These are phyloP conservation scores for Scheffersomyces coipomensis DNA, from an alignment of 805 yeast species.

Conservation along the genomic window DNA sequence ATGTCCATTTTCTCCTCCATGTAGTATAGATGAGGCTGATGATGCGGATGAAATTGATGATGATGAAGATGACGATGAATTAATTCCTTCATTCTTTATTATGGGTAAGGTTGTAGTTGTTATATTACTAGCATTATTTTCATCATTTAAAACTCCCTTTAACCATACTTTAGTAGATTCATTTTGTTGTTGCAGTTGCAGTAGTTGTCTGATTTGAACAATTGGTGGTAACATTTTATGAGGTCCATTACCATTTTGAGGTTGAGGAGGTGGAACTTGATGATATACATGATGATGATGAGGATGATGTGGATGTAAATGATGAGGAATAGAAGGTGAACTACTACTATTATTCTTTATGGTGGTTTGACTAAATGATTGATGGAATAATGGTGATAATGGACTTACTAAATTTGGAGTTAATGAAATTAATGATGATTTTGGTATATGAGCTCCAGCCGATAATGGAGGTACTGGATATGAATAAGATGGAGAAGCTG, in stretches of 20 bases:
- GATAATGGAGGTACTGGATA: slow-evolving; percentile 7
- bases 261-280: slow-evolving; percentile 7
- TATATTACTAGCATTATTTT: slow-evolving; percentile 2
- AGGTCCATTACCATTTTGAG: slow-evolving; percentile 2
- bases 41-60: neutral
- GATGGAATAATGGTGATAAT: slow-evolving; percentile 40
- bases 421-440: slow-evolving; percentile 15
- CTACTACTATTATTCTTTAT: neutral
- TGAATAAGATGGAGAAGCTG: neutral
- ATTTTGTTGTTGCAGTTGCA: neutral
- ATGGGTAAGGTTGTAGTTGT: neutral
- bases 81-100: too few species aligned
- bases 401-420: slow-evolving; percentile 35
- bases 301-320: neutral
- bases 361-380: slow-evolving; percentile 25
- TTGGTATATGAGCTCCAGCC: slow-evolving; percentile 21
- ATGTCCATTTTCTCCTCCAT: neutral
- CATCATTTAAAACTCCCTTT: slow-evolving; percentile 26
- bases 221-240: slow-evolving; percentile 1
- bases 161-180: slow-evolving; percentile 22
- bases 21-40: neutral
- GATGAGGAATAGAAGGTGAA: neutral
- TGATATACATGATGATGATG: neutral
- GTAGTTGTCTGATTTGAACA: neutral
- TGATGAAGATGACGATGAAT: too few species aligned